Conservation (phyloP, 768 basidiomycete species). For the Leccinum disarticulatum region DNA sequence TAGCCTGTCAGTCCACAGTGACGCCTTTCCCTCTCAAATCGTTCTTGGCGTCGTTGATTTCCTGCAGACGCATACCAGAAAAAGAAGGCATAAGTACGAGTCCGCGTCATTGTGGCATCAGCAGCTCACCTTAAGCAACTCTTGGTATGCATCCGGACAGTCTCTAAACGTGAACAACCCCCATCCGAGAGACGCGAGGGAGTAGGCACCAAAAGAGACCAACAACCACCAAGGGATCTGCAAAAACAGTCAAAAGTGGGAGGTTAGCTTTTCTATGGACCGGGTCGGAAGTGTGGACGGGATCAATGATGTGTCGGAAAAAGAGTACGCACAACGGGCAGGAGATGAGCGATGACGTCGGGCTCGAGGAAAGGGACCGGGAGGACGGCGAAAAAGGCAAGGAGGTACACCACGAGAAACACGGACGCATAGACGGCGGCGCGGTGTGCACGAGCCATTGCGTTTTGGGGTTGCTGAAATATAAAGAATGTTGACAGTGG, state of each 20-base stretch:
- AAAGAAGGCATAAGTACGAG: not conserved
- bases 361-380: slow-evolving; percentile 18
- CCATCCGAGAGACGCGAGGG: slow-evolving; percentile 73
- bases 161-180: slow-evolving; percentile 73
- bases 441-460: slow-evolving; percentile 64
- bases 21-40: slow-evolving; percentile 61
- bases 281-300: not conserved
- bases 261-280: not conserved
- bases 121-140: slow-evolving; percentile 51
- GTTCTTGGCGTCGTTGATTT: slow-evolving; percentile 58
- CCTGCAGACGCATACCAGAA: slow-evolving; percentile 35
- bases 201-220: slow-evolving; percentile 77
- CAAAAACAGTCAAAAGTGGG: not conserved
- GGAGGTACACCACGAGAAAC: slow-evolving; percentile 50
- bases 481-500: not conserved
- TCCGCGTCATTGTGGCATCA: not conserved
- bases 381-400: slow-evolving; percentile 30
- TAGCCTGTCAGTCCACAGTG: slow-evolving; percentile 47
- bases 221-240: slow-evolving; percentile 85
- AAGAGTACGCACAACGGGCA: slow-evolving; percentile 17
- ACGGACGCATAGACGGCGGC: slow-evolving; percentile 47
- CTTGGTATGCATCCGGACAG: slow-evolving; percentile 76
- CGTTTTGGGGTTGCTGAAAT: not conserved
- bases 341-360: slow-evolving; percentile 1
- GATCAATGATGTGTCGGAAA: not conserved